These are phyloP conservation scores for Crithidia fasciculata DNA, from an alignment of 208 protist species.

Conservation along the genomic window DNA sequence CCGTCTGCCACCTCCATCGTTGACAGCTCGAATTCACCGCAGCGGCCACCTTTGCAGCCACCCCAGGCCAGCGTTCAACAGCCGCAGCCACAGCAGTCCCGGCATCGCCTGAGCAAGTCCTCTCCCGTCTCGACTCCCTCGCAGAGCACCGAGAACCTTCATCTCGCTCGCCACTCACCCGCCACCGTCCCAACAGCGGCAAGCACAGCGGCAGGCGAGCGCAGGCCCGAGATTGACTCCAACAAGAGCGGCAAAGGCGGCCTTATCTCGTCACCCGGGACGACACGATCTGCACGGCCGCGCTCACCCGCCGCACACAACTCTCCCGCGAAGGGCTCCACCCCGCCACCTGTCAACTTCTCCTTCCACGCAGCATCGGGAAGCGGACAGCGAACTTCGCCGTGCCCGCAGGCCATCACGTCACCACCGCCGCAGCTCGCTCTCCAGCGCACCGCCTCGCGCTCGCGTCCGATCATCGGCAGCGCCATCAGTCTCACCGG, in stretches of 20 bases:
- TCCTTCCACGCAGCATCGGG: background rate
- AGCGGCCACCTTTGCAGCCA: background rate
- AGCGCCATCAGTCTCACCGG: background rate
- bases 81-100: background rate
- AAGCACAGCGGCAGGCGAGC: background rate
- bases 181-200: background rate
- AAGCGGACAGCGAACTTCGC: background rate
- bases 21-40: background rate
- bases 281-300: background rate
- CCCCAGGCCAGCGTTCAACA: background rate
- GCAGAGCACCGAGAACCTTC: conserved; percentile 2
- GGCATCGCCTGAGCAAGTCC: background rate
- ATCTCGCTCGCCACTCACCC: background rate
- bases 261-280: background rate
- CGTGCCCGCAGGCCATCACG: conserved; percentile 4
- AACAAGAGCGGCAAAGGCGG: background rate
- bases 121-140: background rate
- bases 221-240: background rate
- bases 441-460: conserved; percentile 12
- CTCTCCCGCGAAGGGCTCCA: background rate
- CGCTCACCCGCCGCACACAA: background rate
- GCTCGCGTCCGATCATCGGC: background rate
- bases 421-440: background rate
- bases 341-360: conserved; percentile 1
- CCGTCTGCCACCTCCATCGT: background rate